Conservation (phyloP, 2,329 filamentous ascomycete species). For the Calonectria leucothoes region DNA sequence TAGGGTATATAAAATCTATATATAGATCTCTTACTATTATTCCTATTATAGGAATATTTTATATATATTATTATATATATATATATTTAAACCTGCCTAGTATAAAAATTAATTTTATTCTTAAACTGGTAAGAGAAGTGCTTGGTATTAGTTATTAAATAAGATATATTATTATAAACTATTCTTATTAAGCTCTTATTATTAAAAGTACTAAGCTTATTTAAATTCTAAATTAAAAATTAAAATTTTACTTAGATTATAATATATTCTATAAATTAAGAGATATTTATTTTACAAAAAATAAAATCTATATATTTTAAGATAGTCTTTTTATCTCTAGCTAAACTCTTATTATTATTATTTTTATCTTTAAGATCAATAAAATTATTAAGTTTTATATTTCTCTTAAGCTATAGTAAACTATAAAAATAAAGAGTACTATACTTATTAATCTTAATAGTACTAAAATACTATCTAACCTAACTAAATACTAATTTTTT, state of each 20-base stretch:
- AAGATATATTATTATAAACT: background rate
- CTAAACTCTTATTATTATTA: conserved; percentile 2
- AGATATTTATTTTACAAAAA: conserved; percentile 3
- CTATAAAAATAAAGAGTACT: conserved; percentile 4
- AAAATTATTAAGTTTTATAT: background rate
- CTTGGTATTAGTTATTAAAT: background rate
- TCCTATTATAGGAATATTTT: conserved; percentile 8
- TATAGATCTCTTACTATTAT: no score
- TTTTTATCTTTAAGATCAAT: background rate
- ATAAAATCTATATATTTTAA: conserved; percentile 7
- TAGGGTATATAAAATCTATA: conserved; percentile 2
- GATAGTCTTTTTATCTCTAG: background rate
- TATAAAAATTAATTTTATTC: conserved; percentile 3
- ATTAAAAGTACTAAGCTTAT: background rate
- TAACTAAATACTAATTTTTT: background rate
- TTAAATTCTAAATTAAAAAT: background rate
- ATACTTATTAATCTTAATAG: background rate
- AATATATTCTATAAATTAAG: background rate
- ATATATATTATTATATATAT: background rate
- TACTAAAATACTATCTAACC: conserved; percentile 1
- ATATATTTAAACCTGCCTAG: background rate
- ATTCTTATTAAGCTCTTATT: no score
- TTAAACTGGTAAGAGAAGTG: conserved; percentile 11
- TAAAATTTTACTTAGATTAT: background rate
- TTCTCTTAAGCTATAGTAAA: conserved; percentile 7